Base-by-base conservation (phyloP, 345 rosid genomes). In the Carallia brachiata region DNA sequence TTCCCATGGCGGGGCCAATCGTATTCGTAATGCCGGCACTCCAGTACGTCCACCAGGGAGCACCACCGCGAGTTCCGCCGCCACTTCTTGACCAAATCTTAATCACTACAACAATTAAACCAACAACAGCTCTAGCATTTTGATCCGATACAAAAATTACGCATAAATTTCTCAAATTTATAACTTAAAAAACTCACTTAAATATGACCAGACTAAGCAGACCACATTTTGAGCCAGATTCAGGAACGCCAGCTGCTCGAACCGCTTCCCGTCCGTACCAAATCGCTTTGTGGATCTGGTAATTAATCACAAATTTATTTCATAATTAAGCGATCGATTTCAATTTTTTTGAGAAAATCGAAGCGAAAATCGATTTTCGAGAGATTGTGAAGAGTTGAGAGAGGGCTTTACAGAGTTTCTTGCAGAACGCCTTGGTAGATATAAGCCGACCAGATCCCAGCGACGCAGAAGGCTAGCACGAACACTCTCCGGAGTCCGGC, bases 1-100 rank as follows among this genome's bases (percentile, higher is more conserved):
- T 95, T 10, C 97, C 99, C 96, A 95, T 87, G 61, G 99, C 96
- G 0, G 99, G 99, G 58, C 99, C 99, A 80, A 92, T 95, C 0
- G 99, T 90, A 72, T 95, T 95, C 4, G 99, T 95, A 72, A 95
- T 90, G 61, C 99, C 97, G 36, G 99, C 96, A 70, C 97, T 95
- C 99, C 97, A 95, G 61, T 87, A 95, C 0, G 92, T 77, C 97
- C 97, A 87, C 96, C 90, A 88, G 27, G 98, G 97, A 36, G 99
- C 98, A 58, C 97, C 97, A 6, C 91, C 87, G 1, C 60, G 31
- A 23, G 23, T 23, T 7, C 32, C 31, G 3, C 66, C 39, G 52
- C 87, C 73, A 0, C 80, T 71, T 23, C 82, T 82, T 10, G 95
- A 90, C 97, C 98, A 95, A n/a, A 95, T 79, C 86, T 85, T 95